A percentile compares a stretch with the other conserved stretches of the same genome.
Evolutionary conservation across 192 early-diverging fungal genomes (phyloP).

Genomic region (Backusella tuberculispora): DNA sequence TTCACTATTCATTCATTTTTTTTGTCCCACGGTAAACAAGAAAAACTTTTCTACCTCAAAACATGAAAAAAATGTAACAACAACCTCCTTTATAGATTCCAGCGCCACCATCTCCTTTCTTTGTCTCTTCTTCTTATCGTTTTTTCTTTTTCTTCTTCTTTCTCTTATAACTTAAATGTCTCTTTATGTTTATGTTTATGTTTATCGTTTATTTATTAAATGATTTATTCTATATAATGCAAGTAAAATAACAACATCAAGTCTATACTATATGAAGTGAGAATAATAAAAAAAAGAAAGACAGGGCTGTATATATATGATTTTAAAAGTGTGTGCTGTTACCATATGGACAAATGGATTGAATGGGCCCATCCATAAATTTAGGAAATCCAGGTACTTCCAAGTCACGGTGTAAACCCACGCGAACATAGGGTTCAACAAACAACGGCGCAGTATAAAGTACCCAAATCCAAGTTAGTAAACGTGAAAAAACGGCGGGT

Average conservation of each 20-base stretch:
- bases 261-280: not conserved
- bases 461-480: slow-evolving; percentile 29
- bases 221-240: not conserved
- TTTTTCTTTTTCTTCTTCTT: not conserved
- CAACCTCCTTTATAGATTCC: too few species aligned
- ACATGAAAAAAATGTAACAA: too few species aligned
- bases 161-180: not conserved
- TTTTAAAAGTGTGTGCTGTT: not conserved
- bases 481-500: not conserved
- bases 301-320: not conserved
- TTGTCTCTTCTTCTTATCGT: not conserved
- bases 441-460: slow-evolving; percentile 31
- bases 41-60: not conserved
- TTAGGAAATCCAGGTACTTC: slow-evolving; percentile 24
- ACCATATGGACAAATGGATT: slow-evolving; percentile 27
- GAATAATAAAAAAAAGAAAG: not conserved
- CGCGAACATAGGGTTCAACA: slow-evolving; percentile 30
- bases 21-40: not conserved
- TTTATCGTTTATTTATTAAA: not conserved
- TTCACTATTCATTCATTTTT: not conserved
- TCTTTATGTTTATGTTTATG: too few species aligned
- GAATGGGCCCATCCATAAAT: slow-evolving; percentile 8
- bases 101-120: not conserved
- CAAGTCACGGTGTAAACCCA: slow-evolving; percentile 9
- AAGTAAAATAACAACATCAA: not conserved